Percentiles rank a stretch among this genome's conserved stretches.
phyloP scores from a whole-genome alignment of 768 basidiomycete species.

The Russula vinacea region DNA sequence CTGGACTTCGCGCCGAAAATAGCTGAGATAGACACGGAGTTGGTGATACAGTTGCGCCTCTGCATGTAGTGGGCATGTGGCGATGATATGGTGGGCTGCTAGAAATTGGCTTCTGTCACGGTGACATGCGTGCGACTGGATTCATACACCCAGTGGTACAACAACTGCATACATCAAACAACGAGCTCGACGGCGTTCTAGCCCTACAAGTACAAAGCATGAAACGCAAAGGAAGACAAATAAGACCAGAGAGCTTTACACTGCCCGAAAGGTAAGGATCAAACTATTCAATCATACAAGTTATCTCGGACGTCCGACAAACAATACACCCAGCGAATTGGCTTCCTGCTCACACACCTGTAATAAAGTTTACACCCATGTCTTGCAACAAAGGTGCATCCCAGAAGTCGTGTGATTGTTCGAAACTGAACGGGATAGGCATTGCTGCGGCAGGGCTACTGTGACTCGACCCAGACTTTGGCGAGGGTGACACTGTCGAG shows the following conservation, averaged over 20 bases:
- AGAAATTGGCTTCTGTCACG: no score
- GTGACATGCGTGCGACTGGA: background rate
- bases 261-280: background rate
- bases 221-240: background rate
- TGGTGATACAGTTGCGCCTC: no score
- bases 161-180: conserved; percentile 8
- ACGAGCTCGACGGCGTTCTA: background rate
- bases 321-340: background rate
- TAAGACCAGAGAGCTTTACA: background rate
- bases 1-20: no score
- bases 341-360: conserved; percentile 1
- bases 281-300: background rate
- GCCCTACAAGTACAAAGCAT: conserved; percentile 3
- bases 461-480: conserved; percentile 24
- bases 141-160: conserved; percentile 1
- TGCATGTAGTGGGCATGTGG: no score
- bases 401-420: conserved; percentile 28
- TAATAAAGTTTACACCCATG: conserved; percentile 7
- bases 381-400: conserved; percentile 20
- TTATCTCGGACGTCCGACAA: background rate
- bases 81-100: no score
- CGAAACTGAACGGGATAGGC: conserved; percentile 30
- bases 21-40: no score
- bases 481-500: conserved; percentile 26
- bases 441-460: conserved; percentile 27